Evolutionary conservation across 768 basidiomycete genomes (phyloP).

Genomic region (Panaeolus cyanescens): DNA sequence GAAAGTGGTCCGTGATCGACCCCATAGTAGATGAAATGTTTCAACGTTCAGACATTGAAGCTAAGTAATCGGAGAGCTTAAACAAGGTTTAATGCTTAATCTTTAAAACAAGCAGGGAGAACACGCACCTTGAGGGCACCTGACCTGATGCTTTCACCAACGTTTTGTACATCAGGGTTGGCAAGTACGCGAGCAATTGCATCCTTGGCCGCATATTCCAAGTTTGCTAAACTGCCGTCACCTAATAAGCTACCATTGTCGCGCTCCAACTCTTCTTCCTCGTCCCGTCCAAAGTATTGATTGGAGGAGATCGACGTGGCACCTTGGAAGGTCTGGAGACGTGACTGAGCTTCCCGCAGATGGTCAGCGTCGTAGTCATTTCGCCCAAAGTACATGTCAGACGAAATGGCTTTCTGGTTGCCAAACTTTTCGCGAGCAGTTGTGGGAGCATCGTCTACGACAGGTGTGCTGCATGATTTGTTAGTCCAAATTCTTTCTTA

Average conservation of each 20-base stretch:
- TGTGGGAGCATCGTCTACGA: conserved; percentile 64
- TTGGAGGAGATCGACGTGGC: conserved; percentile 93
- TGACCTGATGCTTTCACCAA: conserved; percentile 73
- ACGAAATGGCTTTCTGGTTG: conserved; percentile 92
- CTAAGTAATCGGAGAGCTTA: conserved; percentile 67
- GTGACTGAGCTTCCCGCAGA: conserved; percentile 73
- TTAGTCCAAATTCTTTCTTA: background rate
- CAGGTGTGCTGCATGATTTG: conserved; percentile 20
- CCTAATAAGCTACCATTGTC: conserved; percentile 38
- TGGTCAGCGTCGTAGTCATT: conserved; percentile 80
- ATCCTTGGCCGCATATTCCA: conserved; percentile 71
- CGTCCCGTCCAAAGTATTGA: conserved; percentile 94
- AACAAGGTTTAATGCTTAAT: conserved; percentile 9
- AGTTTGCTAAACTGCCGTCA: conserved; percentile 60
- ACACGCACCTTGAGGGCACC: conserved; percentile 77
- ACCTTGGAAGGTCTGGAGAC: conserved; percentile 85
- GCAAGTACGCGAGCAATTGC: conserved; percentile 71
- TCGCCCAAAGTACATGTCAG: conserved; percentile 96
- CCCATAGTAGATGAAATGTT: background rate
- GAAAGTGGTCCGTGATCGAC: background rate
- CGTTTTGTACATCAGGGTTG: conserved; percentile 87
- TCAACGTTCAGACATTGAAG: conserved; percentile 61
- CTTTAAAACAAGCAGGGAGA: background rate
- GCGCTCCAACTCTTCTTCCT: conserved; percentile 64
- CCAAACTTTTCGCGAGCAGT: conserved; percentile 92